Evolutionary conservation across 306 rosid species (phyloP).

Genomic region (Astragalus glycyphyllos): DNA sequence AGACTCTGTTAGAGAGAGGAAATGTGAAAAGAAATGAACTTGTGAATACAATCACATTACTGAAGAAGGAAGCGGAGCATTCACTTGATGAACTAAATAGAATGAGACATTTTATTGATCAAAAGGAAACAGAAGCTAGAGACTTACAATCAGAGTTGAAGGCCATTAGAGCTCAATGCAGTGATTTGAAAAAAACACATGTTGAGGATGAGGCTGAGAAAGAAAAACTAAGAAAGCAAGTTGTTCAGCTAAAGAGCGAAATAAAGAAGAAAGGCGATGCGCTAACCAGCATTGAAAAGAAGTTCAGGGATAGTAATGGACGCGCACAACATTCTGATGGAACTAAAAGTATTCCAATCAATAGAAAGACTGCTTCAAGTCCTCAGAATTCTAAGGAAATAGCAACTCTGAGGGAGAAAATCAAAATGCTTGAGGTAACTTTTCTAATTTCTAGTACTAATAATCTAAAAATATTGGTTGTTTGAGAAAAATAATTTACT

Average conservation of each 20-base stretch:
- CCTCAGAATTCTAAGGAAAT: conserved; percentile 66
- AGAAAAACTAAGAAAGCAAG: conserved; percentile 70
- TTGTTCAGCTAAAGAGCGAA: conserved; percentile 64
- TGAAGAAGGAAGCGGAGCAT: conserved; percentile 69
- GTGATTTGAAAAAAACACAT: conserved; percentile 59
- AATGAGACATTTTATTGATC: conserved; percentile 55
- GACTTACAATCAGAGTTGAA: conserved; percentile 66
- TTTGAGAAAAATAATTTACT: neutral
- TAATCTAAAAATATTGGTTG: conserved; percentile 10
- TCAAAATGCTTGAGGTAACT: conserved; percentile 85
- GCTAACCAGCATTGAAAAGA: conserved; percentile 57
- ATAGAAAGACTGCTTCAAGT: conserved; percentile 50
- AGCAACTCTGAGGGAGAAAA: conserved; percentile 69
- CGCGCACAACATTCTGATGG: conserved; percentile 53
- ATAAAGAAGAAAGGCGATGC: conserved; percentile 75
- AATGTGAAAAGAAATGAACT: conserved; percentile 66
- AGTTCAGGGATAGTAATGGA: conserved; percentile 62
- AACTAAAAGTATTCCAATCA: conserved; percentile 51
- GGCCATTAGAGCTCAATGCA: conserved; percentile 60
- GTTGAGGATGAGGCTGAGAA: conserved; percentile 76
- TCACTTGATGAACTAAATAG: conserved; percentile 56
- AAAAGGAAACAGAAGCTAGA: conserved; percentile 54
- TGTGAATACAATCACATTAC: conserved; percentile 50
- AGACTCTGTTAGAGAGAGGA: conserved; percentile 55
- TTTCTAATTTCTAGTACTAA: conserved; percentile 5